These are phyloP conservation scores for Fusarium phyllophilum DNA, from an alignment of 2,329 filamentous ascomycete genomes.

Conservation along the genomic window DNA sequence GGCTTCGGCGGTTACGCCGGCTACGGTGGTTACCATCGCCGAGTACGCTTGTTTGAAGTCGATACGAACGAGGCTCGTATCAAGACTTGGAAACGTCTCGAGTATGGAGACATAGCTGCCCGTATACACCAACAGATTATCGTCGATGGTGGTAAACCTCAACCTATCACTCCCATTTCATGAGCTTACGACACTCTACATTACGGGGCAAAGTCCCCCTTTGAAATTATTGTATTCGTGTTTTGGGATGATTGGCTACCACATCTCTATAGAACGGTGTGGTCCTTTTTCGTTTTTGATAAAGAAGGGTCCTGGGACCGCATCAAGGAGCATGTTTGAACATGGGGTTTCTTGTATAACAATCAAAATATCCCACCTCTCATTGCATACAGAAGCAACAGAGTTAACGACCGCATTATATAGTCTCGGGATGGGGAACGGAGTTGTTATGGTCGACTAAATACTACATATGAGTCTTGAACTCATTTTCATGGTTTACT, in stretches of 20 bases:
- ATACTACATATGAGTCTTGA: slow-evolving; percentile 1
- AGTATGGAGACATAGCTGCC: slow-evolving; percentile 67
- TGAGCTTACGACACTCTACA: slow-evolving; percentile 24
- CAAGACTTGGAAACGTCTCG: slow-evolving; percentile 90
- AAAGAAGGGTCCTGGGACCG: slow-evolving; percentile 15
- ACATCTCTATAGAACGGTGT: slow-evolving; percentile 25
- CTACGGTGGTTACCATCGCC: slow-evolving; percentile 85
- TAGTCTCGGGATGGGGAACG: slow-evolving; percentile 22
- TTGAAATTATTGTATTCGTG: slow-evolving; percentile 30
- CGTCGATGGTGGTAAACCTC: slow-evolving; percentile 67
- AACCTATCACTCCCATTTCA: slow-evolving; percentile 17
- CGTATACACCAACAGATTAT: slow-evolving; percentile 73
- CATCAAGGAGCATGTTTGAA: slow-evolving; percentile 12
- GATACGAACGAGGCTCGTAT: slow-evolving; percentile 92
- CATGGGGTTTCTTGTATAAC: slow-evolving; percentile 24
- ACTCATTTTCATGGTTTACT: slow-evolving; percentile 8
- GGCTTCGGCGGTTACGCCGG: slow-evolving; percentile 97
- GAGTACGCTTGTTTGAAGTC: slow-evolving; percentile 89
- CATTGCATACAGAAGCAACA: not conserved
- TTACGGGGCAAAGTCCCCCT: not conserved
- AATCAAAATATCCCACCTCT: slow-evolving; percentile 22
- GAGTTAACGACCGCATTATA: slow-evolving; percentile 22
- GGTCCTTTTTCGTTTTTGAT: slow-evolving; percentile 16
- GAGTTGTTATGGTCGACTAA: slow-evolving; percentile 28
- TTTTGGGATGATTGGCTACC: slow-evolving; percentile 13